Conservation (phyloP, 2,329 filamentous ascomycete genomes). For the Monosporascus sp. region DNA sequence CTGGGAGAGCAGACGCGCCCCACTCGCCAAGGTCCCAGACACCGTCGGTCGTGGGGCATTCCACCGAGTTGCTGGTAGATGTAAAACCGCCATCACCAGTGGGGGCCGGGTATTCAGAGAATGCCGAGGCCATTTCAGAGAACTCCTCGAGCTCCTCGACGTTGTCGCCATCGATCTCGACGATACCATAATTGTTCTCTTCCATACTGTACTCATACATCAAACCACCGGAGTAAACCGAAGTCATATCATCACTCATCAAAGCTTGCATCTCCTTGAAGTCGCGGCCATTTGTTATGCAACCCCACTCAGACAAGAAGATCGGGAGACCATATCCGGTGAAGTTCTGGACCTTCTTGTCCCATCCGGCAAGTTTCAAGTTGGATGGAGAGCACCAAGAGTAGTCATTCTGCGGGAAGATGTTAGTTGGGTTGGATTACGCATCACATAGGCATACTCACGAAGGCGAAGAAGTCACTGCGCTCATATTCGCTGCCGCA, state of each 20-base stretch:
- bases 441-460: slow-evolving; percentile 16
- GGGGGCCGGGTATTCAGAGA: slow-evolving; percentile 46
- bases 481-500: slow-evolving; percentile 80
- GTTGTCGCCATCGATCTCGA: slow-evolving; percentile 53
- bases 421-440: slow-evolving; percentile 8
- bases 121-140: slow-evolving; percentile 43
- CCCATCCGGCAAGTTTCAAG: slow-evolving; percentile 72
- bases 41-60: slow-evolving; percentile 45
- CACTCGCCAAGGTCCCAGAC: slow-evolving; percentile 45
- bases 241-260: slow-evolving; percentile 78
- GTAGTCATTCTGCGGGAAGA: slow-evolving; percentile 63
- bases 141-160: slow-evolving; percentile 62
- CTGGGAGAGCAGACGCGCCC: slow-evolving; percentile 42
- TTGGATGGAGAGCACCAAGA: slow-evolving; percentile 72
- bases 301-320: slow-evolving; percentile 95
- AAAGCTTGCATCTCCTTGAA: slow-evolving; percentile 77
- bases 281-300: slow-evolving; percentile 72
- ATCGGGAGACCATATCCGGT: slow-evolving; percentile 81
- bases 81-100: slow-evolving; percentile 46
- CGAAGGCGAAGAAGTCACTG: slow-evolving; percentile 81
- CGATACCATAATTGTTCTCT: slow-evolving; percentile 74
- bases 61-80: slow-evolving; percentile 39
- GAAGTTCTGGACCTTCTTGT: slow-evolving; percentile 84
- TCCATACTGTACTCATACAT: slow-evolving; percentile 93
- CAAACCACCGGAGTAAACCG: slow-evolving; percentile 90